Base-by-base conservation (phyloP, 1,139 yeast genomes). In the Sugiyamaella castrensis region DNA sequence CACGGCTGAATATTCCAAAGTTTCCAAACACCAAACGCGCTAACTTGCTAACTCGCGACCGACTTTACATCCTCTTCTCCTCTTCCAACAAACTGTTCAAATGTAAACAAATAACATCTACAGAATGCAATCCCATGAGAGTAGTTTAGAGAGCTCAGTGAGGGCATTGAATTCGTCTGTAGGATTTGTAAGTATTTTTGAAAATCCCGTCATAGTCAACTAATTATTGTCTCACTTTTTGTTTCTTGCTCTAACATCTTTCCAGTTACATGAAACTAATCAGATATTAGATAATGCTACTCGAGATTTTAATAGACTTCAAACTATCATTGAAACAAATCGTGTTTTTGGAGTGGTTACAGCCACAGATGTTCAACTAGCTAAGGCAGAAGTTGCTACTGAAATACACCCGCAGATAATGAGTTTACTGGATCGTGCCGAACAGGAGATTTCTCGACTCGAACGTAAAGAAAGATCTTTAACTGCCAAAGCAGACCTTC, bases 341-440 rank as follows among this genome's bases (percentile, higher is more conserved):
- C 51, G 57, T 19, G 55, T 63, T 19, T 64, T 62, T 52, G 67
- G 64, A n/a, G 58, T 64, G 13, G 66, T 62, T 13, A 53, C 67
- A 12, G 64, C 60, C 43, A 52, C 55, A 8, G 64, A 61, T 39
- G 58, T 64, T 9, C 46, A 46, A 19, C 55, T 56, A 16, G 66
- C 65, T 11, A 56, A 58, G 26, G 47, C 52, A 4, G 59, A 58
- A 36, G 56, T 64, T 6, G 61, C 60, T 1, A 46, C 50, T 8
- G 64, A 61, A 26, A 57, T 65, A 12, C 64, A 60, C 35, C 68
- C 68, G 4, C 63, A 62, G 51, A 56, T 63, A 10, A 51, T 49
- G 33, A 51, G 49, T 31, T 49, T 64, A 31, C 38, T 64, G 28
- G 52, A 53, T 27, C 48, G 54, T 7, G 55, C 58, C 6, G 66